Conservation (phyloP, 176 grass and related monocot genomes). For the Paspalum notatum region DNA sequence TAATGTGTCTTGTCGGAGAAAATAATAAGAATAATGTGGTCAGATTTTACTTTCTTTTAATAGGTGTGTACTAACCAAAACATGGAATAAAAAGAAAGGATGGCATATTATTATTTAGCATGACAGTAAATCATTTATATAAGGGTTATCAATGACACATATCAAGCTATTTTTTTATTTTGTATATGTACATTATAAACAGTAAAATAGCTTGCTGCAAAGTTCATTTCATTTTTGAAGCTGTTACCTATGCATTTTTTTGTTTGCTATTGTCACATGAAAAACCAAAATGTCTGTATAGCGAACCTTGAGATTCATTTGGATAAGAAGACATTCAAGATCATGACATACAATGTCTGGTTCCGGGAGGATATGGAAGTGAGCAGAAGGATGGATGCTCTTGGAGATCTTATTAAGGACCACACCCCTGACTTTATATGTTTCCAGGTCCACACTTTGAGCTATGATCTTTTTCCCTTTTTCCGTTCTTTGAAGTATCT, state of each 20-base stretch:
- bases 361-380: slow-evolving; percentile 91
- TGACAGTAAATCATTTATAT: not conserved
- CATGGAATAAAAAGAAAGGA: not conserved
- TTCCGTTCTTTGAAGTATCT: not conserved
- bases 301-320: slow-evolving; percentile 26
- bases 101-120: too few relatives aligned
- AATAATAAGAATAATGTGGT: not conserved
- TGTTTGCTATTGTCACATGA: not conserved
- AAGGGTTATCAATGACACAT: not conserved
- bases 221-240: not conserved
- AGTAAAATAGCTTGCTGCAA: not conserved
- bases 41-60: not conserved
- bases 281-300: slow-evolving; percentile 35
- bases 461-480: slow-evolving; percentile 17
- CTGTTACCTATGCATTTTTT: slow-evolving; percentile 12
- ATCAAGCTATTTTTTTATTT: not conserved
- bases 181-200: not conserved
- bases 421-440: slow-evolving; percentile 76
- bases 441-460: slow-evolving; percentile 59
- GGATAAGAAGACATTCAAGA: slow-evolving; percentile 56
- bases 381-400: slow-evolving; percentile 59
- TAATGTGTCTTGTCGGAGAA: not conserved
- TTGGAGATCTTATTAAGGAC: slow-evolving; percentile 68
- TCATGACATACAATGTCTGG: slow-evolving; percentile 97
- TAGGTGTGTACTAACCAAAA: not conserved